Base-by-base conservation (phyloP, 495 filamentous ascomycete genomes). In the Hyaloscypha variabilis region DNA sequence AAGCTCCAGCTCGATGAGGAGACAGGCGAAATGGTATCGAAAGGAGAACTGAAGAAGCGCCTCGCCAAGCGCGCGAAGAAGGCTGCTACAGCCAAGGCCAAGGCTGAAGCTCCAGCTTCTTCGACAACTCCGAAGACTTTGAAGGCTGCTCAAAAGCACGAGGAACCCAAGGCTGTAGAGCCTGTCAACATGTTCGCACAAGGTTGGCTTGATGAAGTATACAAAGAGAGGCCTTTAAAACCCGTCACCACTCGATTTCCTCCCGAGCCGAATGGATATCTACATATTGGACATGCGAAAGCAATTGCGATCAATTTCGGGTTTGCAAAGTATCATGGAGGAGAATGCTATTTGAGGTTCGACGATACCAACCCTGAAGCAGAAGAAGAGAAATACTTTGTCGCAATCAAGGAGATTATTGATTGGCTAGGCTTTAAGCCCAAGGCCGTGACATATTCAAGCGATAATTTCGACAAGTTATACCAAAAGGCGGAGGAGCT, bases 241-340 rank as follows among this genome's bases (percentile, higher is more conserved):
- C 76, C 81, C 34, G 86, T 91, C 30, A 73, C 88, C 55, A 95
- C 93, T 11, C 87, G 93, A 69, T 97, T 99, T 76, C 95, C 95
- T 6, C 95, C 95, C 19, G 96, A 98, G 77, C 93, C 93, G 39
- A 90, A 90, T 69, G 88, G 88, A 62, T 90, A 82, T 75, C 85
- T 96, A 17, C 94, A 96, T 71, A 91, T 97, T 72, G 94, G 94
- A 23, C 95, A 98, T 74, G 88, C 88, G 68, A 98, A 98, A 79
- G 95, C 95, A n/a, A 97, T 99, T 76, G 87, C 92, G 0, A 85
- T 98, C 71, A 99, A 98, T 78, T 98, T 98, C 74, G 96, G 95
- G 0, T 97, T 97, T 77, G 95, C 95, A 13, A 87, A 85, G 69
- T 87, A 89, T 71, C 90, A 97, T 75, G 89, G 89, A 14, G 96